Evolutionary conservation across 768 basidiomycete genomes (phyloP).

Genomic region (Suillus ampliporus): DNA sequence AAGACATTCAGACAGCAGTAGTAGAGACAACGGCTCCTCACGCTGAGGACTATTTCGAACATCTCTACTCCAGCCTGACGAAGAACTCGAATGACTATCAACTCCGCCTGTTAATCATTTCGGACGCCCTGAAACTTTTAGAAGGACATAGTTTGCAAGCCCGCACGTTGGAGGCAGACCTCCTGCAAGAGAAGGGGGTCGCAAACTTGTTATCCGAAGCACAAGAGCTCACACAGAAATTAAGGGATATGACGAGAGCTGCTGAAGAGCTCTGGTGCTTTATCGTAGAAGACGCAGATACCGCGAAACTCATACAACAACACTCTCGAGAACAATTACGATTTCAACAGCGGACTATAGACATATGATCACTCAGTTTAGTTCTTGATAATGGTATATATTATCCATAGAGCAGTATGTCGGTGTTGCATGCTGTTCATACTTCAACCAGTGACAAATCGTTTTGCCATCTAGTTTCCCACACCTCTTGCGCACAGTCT

Average conservation of each 20-base stretch:
- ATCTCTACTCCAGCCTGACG: conserved; percentile 3
- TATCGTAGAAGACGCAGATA: neutral
- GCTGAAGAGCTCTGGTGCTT: conserved; percentile 14
- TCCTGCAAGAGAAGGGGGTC: neutral
- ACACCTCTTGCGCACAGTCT: neutral
- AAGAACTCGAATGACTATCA: neutral
- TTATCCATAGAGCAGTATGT: no score
- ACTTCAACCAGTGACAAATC: no score
- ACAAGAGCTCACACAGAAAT: neutral
- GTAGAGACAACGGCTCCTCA: neutral
- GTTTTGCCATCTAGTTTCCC: neutral
- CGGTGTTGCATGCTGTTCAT: neutral
- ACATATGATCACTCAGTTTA: neutral
- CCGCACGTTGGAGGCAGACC: conserved; percentile 3
- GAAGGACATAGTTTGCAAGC: conserved; percentile 4
- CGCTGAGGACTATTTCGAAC: neutral
- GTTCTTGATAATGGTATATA: neutral
- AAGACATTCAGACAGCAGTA: neutral
- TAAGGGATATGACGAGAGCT: conserved; percentile 11
- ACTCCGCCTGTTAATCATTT: conserved; percentile 4
- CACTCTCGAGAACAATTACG: neutral
- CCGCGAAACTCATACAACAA: conserved; percentile 3
- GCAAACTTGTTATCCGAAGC: neutral
- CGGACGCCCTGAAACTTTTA: conserved; percentile 7
- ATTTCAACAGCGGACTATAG: neutral